Conservation (phyloP, 495 filamentous ascomycete species). For the Neurospora terricola region DNA sequence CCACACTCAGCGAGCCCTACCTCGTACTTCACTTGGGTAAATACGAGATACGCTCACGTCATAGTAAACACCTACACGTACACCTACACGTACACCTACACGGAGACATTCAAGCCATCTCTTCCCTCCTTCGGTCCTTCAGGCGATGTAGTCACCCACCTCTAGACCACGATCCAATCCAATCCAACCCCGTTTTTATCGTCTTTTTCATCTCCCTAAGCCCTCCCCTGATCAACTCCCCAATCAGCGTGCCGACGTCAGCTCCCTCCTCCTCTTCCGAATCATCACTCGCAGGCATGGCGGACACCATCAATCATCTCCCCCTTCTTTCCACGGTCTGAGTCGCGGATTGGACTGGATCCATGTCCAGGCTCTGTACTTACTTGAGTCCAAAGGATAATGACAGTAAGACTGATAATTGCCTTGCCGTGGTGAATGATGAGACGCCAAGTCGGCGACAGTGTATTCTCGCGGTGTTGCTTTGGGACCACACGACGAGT, state of each 20-base stretch:
- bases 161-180: not conserved
- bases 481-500: not conserved
- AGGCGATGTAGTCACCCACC: not conserved
- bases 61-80: not conserved
- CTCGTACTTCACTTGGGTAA: not conserved
- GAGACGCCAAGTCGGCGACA: not conserved
- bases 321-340: not conserved
- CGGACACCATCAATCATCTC: not conserved
- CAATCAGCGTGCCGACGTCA: not conserved
- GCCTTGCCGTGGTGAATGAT: not conserved
- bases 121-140: not conserved
- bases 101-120: not conserved
- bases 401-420: not conserved
- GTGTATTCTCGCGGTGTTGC: not conserved
- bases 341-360: not conserved
- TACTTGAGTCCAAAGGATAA: not conserved
- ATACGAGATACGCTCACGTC: not conserved
- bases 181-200: not conserved
- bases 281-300: not conserved
- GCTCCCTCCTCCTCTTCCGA: not conserved
- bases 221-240: not conserved
- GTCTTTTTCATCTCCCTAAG: not conserved
- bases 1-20: not conserved
- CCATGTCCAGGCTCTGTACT: not conserved
- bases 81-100: not conserved